phyloP scores from a whole-genome alignment of 441 rosid species.

The Erodium texanum region DNA sequence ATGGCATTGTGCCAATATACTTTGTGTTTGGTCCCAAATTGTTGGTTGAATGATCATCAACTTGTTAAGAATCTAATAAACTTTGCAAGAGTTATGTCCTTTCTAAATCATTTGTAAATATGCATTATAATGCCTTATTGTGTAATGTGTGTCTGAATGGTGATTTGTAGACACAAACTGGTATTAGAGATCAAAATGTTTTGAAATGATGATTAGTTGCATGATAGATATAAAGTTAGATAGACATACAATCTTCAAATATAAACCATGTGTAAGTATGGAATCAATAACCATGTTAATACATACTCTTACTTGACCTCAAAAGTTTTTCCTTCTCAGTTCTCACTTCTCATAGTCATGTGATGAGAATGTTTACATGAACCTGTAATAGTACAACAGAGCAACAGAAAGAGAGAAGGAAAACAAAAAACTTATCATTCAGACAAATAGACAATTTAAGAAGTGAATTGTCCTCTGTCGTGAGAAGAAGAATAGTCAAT shows the following conservation, averaged over 20 bases:
- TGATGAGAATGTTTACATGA: no score
- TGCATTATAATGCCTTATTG: neutral
- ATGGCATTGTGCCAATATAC: no score
- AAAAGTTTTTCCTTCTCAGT: neutral
- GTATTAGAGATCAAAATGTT: neutral
- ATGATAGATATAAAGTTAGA: neutral
- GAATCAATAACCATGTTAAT: neutral
- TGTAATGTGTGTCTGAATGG: neutral
- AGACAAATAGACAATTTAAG: neutral
- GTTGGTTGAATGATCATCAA: no score
- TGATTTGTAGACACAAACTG: neutral
- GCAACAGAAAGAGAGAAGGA: no score
- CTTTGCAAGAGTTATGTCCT: neutral
- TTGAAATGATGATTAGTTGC: neutral
- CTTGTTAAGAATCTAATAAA: neutral
- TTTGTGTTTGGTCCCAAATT: no score
- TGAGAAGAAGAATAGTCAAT: conserved; percentile 20
- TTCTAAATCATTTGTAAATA: neutral
- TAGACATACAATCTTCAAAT: neutral
- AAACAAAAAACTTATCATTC: neutral
- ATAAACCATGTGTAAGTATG: neutral
- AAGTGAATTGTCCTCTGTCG: conserved; percentile 18
- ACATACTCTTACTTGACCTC: neutral
- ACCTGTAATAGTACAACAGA: neutral
- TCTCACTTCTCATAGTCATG: no score